phyloP scores from a whole-genome alignment of 441 rosid species.

The Raphanus hybrid region DNA sequence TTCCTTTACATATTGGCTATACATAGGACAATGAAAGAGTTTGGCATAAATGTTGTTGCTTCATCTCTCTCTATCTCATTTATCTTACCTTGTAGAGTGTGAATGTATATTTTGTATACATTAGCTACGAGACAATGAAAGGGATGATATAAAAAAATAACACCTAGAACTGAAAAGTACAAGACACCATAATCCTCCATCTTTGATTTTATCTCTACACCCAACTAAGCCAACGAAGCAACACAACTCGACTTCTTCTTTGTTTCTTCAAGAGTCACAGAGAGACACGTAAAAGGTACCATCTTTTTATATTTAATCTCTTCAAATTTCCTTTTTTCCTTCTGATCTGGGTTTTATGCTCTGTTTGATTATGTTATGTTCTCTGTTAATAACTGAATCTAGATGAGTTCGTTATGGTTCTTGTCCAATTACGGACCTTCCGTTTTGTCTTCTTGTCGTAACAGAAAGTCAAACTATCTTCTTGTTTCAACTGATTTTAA shows the following conservation, averaged over 20 bases:
- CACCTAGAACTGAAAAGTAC: constrained; percentile 43
- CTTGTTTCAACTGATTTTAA: constrained; percentile 24
- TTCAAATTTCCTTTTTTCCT: constrained; percentile 7
- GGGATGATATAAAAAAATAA: constrained; percentile 23
- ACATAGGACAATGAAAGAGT: constrained; percentile 19
- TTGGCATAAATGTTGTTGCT: constrained; percentile 32
- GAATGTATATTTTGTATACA: constrained; percentile 16
- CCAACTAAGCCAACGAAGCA: constrained; percentile 25
- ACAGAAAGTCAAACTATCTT: constrained; percentile 8
- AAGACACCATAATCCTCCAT: constrained; percentile 28
- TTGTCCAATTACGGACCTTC: not conserved
- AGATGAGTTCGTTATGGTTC: not conserved
- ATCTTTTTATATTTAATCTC: constrained; percentile 4
- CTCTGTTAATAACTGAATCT: constrained; percentile 16
- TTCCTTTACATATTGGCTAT: not conserved
- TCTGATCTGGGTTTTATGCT: constrained; percentile 8
- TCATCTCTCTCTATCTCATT: constrained; percentile 18
- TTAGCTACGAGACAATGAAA: constrained; percentile 32
- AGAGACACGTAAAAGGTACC: constrained; percentile 19
- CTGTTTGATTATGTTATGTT: not conserved
- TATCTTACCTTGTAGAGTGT: not conserved
- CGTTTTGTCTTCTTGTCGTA: constrained; percentile 1
- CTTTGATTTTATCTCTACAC: constrained; percentile 28
- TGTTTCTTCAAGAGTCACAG: constrained; percentile 13
- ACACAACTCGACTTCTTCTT: constrained; percentile 7